Evolutionary conservation across 495 filamentous ascomycete species (phyloP).

Genomic region (Trichoderma gamsii): DNA sequence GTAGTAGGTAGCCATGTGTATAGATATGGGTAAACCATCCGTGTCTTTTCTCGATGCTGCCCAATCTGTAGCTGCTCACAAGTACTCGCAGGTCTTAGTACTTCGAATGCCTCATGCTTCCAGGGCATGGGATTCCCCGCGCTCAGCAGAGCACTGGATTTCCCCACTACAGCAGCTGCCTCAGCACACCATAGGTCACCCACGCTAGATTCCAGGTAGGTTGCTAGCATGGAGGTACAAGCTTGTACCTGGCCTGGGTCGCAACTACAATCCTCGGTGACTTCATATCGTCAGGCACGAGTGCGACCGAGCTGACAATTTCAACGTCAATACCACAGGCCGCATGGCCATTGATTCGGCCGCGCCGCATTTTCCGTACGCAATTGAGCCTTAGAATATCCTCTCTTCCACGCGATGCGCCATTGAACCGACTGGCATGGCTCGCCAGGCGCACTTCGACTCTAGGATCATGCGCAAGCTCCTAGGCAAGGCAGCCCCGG

Average conservation of each 20-base stretch:
- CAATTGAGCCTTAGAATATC: not conserved
- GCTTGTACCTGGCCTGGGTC: not conserved
- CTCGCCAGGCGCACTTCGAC: conserved; percentile 14
- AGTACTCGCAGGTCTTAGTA: not conserved
- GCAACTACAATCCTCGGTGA: not conserved
- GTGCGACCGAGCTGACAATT: not conserved
- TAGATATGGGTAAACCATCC: not conserved
- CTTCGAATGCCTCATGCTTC: not conserved
- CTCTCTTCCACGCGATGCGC: not conserved
- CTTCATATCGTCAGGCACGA: conserved; percentile 10
- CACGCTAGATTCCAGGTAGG: not conserved
- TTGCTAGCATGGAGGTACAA: not conserved
- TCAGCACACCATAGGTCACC: not conserved
- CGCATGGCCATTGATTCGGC: not conserved
- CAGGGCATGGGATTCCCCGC: not conserved
- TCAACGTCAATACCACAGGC: not conserved
- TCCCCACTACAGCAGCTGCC: not conserved
- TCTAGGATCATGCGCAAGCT: conserved; percentile 47
- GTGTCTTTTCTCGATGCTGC: not conserved
- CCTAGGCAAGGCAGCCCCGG: conserved; percentile 37
- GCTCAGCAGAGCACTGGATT: not conserved
- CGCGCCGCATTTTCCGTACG: not conserved
- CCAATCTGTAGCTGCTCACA: not conserved
- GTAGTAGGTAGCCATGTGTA: too few relatives aligned
- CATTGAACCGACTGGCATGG: not conserved